Conservation (phyloP, 2,329 filamentous ascomycete species). For the Fusarium aywerte region DNA sequence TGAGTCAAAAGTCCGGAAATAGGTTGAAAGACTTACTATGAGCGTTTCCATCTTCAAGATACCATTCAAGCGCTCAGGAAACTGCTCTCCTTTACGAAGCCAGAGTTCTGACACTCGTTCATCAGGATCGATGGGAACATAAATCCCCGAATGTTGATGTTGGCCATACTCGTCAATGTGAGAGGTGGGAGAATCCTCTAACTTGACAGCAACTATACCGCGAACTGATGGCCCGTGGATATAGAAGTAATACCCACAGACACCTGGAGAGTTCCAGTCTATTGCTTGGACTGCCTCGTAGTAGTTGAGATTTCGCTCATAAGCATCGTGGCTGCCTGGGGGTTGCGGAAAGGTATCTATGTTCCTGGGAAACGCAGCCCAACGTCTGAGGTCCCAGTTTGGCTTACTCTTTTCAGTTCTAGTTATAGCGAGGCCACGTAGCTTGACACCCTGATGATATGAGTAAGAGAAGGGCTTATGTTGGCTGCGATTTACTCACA, state of each 20-base stretch:
- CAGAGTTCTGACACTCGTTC: background rate
- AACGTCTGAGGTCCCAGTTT: background rate
- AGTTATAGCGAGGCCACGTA: background rate
- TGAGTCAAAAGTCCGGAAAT: background rate
- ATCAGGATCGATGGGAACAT: background rate
- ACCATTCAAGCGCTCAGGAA: too few species aligned
- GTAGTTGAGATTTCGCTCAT: accelerated
- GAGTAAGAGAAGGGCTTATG: background rate
- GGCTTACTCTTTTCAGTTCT: accelerated
- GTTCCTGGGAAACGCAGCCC: background rate
- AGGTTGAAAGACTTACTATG: background rate
- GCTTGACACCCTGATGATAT: background rate
- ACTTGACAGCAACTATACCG: background rate
- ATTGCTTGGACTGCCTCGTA: background rate
- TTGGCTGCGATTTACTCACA: background rate
- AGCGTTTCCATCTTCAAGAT: background rate
- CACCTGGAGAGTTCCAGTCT: background rate
- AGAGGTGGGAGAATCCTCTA: background rate
- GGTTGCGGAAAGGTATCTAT: accelerated
- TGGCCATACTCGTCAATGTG: background rate
- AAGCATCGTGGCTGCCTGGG: accelerated
- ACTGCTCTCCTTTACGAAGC: background rate
- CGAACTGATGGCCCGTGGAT: accelerated
- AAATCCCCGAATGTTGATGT: accelerated
- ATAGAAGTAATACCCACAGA: background rate